Evolutionary conservation across 176 grass and related monocot genomes (phyloP).

Genomic region (Areca catechu): DNA sequence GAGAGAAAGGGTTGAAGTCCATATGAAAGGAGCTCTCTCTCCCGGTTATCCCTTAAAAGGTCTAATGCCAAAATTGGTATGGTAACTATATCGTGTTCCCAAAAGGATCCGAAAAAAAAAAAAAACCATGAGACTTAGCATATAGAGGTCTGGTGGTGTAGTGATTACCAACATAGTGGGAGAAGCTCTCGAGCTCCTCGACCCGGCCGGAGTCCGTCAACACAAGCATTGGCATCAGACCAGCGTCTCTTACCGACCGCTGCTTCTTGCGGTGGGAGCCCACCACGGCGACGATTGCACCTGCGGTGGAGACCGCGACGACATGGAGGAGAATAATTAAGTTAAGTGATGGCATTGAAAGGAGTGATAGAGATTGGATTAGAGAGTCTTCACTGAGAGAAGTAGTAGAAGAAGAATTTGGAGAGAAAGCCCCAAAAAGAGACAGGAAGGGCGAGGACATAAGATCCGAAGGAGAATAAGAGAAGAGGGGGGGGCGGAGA

Average conservation of each 20-base stretch:
- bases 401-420: background rate
- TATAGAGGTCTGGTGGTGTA: too few relatives aligned
- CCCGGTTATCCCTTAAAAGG: too few relatives aligned
- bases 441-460: background rate
- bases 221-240: slow-evolving; percentile 39
- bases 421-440: background rate
- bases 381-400: too few relatives aligned
- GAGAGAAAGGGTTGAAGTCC: too few relatives aligned
- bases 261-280: background rate
- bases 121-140: too few relatives aligned
- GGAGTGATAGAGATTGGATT: too few relatives aligned
- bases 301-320: slow-evolving; percentile 21
- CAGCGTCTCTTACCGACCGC: background rate
- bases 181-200: slow-evolving; percentile 68
- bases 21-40: too few relatives aligned
- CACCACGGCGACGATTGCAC: slow-evolving; percentile 9
- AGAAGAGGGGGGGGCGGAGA: background rate
- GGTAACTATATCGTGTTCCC: too few relatives aligned
- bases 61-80: too few relatives aligned
- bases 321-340: slow-evolving; percentile 27
- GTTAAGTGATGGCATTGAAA: background rate
- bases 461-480: slow-evolving; percentile 3
- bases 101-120: too few relatives aligned
- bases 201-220: slow-evolving; percentile 30
- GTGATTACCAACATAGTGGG: slow-evolving; percentile 68